phyloP scores from a whole-genome alignment of 2,329 filamentous ascomycete genomes.

The Malbranchea zuffiana region DNA sequence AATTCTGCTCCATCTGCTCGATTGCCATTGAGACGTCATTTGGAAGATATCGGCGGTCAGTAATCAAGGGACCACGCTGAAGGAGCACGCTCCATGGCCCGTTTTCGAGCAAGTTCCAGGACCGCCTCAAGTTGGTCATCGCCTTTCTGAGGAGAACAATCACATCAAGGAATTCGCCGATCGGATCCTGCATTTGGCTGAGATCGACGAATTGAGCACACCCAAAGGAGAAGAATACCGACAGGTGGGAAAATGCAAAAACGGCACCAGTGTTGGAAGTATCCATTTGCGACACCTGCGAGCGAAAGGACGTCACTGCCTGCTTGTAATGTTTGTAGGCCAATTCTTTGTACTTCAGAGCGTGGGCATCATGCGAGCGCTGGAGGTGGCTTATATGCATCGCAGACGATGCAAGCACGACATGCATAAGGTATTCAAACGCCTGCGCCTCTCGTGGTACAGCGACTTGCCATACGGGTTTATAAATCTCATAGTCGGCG shows the following conservation, averaged over 20 bases:
- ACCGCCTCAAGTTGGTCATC: conserved; percentile 8
- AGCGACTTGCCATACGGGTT: conserved; percentile 13
- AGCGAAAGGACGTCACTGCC: conserved; percentile 10
- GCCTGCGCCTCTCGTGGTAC: conserved; percentile 13
- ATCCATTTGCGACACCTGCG: conserved; percentile 1
- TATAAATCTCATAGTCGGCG: conserved; percentile 13
- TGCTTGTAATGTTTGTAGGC: conserved; percentile 12
- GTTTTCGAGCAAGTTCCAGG: conserved; percentile 10
- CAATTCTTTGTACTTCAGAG: conserved; percentile 8
- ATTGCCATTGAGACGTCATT: conserved; percentile 8
- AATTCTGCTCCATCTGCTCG: conserved; percentile 12
- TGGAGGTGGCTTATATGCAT: conserved; percentile 16
- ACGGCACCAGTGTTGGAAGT: conserved; percentile 11
- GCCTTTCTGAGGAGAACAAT: conserved; percentile 11
- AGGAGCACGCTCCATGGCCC: conserved; percentile 12
- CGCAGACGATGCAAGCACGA: conserved; percentile 19
- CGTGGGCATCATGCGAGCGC: neutral
- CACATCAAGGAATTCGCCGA: conserved; percentile 12
- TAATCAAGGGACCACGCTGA: conserved; percentile 13
- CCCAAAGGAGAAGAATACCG: conserved; percentile 15
- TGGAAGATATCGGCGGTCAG: conserved; percentile 12
- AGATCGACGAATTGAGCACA: conserved; percentile 8
- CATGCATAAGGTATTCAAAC: conserved; percentile 19
- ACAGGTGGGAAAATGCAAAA: conserved; percentile 14
- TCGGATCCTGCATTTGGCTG: conserved; percentile 8